Base-by-base conservation (phyloP, 2,329 filamentous ascomycete species). In the Colletotrichum sansevieriae region DNA sequence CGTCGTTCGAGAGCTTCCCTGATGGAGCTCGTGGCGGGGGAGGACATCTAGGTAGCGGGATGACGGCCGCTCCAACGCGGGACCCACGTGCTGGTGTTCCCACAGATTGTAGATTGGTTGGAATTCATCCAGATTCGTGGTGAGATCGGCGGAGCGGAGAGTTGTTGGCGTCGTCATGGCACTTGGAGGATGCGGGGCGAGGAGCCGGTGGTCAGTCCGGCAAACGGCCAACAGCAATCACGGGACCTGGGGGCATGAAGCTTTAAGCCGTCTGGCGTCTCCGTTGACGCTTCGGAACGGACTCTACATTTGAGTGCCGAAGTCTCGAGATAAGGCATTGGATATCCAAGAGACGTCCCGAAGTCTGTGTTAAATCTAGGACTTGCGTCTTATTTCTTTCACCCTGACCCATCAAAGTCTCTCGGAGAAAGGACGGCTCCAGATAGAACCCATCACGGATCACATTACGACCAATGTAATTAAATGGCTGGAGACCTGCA, bases 111-210 rank as follows among this genome's bases (percentile, higher is more conserved):
- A 25, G 3, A 25, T 25, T 25, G 25, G 25, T 25, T 25, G 25
- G 5, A 4, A 25, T 5, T 25, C 1, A 25, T 25, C 25, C 25
- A 5, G 25, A 25, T 25, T 25, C 25, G 46, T 52, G 12, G 46
- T 22, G 65, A 33, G 39, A 59, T 65, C 47, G 46, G 47, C 52
- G 29, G 29, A 46, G 65, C 54, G 60, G 60, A 65, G 39, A 29
- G 22, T 8, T 8, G 4, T 39, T 25, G 18, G n/a, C n/a, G 15
- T 47, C 13, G 54, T 65, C 54, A 65, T 65, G 60, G 59, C 61
- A 65, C 65, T 58, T 67, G 35, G 51, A 44, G 43, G 43, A 63
- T 67, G 64, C 58, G 64, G 64, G 64, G 64, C 3, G 43, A 52
- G 15, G 57, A 11, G 25, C 52, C 51, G 58, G 59, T 63, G 43